Conservation (phyloP, 345 rosid species). For the Populus alba region DNA sequence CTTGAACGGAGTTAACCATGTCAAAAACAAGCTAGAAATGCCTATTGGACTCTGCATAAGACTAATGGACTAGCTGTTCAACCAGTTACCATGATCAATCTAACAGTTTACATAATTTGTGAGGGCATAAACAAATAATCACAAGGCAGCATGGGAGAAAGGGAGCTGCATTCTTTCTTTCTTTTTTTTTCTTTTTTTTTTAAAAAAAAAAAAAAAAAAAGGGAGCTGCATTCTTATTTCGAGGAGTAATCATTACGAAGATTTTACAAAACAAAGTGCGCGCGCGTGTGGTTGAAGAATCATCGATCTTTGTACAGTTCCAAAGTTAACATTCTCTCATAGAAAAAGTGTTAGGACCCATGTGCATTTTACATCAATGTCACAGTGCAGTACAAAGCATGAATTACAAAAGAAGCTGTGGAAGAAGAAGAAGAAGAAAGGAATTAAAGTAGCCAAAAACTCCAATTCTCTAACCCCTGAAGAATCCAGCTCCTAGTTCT, state of each 20-base stretch:
- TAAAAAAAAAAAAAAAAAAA: too few relatives aligned
- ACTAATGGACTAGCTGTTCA: background rate
- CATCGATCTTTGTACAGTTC: constrained; percentile 28
- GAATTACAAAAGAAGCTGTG: background rate
- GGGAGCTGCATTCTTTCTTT: background rate
- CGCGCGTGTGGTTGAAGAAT: background rate
- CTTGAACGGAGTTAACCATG: too few relatives aligned
- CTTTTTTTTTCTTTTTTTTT: too few relatives aligned
- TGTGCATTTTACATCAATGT: constrained; percentile 18
- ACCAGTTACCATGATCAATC: background rate
- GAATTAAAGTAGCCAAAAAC: background rate
- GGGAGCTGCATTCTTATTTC: background rate
- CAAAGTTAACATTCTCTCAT: constrained; percentile 21
- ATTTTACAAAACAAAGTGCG: background rate
- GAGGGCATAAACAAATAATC: background rate
- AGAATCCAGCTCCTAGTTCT: constrained; percentile 10
- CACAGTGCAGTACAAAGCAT: constrained; percentile 22
- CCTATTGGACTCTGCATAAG: background rate
- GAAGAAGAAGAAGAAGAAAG: background rate
- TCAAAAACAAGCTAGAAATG: background rate
- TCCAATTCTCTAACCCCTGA: constrained; percentile 3
- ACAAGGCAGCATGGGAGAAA: background rate
- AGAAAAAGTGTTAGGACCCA: background rate
- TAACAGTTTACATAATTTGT: background rate
- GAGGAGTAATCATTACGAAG: background rate